Percentiles rank a stretch among this genome's conserved stretches.
phyloP scores from a whole-genome alignment of 1,139 yeast species.

The Sugiyamaella sp. region DNA sequence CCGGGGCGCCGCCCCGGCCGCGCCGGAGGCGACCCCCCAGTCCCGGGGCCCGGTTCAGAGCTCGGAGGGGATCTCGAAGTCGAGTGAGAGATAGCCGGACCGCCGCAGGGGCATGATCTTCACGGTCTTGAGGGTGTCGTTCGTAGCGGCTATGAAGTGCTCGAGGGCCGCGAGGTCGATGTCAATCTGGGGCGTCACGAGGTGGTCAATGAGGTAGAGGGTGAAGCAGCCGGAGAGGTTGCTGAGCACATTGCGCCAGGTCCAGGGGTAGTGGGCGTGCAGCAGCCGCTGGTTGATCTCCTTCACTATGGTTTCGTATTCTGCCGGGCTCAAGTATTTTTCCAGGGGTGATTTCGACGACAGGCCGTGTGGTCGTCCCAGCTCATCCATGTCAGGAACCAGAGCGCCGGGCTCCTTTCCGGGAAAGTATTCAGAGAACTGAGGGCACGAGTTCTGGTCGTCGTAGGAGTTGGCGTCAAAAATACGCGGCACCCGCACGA shows the following conservation, averaged over 20 bases:
- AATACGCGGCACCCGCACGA: slow-evolving; percentile 64
- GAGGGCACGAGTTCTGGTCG: slow-evolving; percentile 48
- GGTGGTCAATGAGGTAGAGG: slow-evolving; percentile 44
- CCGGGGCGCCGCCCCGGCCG: too few relatives aligned
- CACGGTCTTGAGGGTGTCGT: slow-evolving; percentile 45
- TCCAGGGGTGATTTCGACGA: slow-evolving; percentile 53
- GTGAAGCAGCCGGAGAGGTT: slow-evolving; percentile 51
- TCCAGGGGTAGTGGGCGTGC: slow-evolving; percentile 49
- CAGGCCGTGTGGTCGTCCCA: slow-evolving; percentile 13
- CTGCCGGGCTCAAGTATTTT: slow-evolving; percentile 44
- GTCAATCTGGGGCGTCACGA: slow-evolving; percentile 39
- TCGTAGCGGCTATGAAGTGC: slow-evolving; percentile 49
- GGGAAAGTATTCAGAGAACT: slow-evolving; percentile 59
- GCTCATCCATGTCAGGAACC: slow-evolving; percentile 27
- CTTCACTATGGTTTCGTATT: slow-evolving; percentile 48
- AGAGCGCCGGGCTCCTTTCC: slow-evolving; percentile 72
- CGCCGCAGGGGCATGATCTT: slow-evolving; percentile 55
- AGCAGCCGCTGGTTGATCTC: slow-evolving; percentile 51
- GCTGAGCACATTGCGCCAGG: slow-evolving; percentile 46
- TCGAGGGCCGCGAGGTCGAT: slow-evolving; percentile 50
- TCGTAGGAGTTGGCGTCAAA: slow-evolving; percentile 38
- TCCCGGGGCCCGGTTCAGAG: too few relatives aligned
- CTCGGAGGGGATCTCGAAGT: slow-evolving; percentile 15
- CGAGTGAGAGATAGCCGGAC: slow-evolving; percentile 62
- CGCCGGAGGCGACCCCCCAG: too few relatives aligned